phyloP scores from a whole-genome alignment of 176 grass and related monocot species.

The Stipa capillata region DNA sequence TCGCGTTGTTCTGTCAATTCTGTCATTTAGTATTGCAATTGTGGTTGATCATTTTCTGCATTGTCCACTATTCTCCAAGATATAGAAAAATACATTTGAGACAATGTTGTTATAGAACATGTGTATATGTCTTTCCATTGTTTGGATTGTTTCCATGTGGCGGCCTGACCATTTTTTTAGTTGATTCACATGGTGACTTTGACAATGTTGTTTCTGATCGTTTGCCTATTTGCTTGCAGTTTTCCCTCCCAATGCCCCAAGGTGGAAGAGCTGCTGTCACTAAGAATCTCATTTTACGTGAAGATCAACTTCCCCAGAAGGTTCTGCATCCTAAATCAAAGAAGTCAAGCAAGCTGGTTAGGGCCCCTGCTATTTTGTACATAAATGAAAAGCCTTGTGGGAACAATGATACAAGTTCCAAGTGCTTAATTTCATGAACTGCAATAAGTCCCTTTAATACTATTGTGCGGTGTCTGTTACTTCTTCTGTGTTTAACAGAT shows the following conservation, averaged over 20 bases:
- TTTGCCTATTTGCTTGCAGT: conserved; percentile 50
- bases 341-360: conserved; percentile 76
- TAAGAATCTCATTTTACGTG: conserved; percentile 82
- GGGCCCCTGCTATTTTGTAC: conserved; percentile 5
- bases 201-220: background rate
- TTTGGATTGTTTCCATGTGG: background rate
- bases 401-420: too few relatives aligned
- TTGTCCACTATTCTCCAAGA: background rate
- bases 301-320: conserved; percentile 95
- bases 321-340: conserved; percentile 68
- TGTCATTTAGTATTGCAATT: too few relatives aligned
- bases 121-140: background rate
- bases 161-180: background rate
- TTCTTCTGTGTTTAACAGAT: background rate
- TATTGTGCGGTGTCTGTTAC: background rate
- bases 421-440: too few relatives aligned
- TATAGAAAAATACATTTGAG: background rate
- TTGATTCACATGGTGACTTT: background rate
- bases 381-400: background rate
- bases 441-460: too few relatives aligned
- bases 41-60: background rate
- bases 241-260: conserved; percentile 93
- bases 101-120: background rate
- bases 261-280: conserved; percentile 80
- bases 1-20: background rate